These are phyloP conservation scores for Epithemia pelagica DNA, from an alignment of 108 stramenopile species.

Conservation along the genomic window DNA sequence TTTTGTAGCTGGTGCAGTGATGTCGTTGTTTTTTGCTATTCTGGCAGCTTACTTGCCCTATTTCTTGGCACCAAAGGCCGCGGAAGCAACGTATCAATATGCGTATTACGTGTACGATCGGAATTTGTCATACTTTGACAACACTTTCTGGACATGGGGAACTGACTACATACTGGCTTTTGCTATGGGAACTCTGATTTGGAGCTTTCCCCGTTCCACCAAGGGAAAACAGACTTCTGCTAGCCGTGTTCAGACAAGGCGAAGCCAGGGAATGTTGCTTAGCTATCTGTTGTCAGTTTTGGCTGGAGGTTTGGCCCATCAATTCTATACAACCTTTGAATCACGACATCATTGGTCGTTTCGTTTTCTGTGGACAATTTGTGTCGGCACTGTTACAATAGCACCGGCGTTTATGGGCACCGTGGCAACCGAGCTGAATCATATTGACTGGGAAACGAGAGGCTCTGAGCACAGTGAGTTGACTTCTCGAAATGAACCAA, in stretches of 20 bases:
- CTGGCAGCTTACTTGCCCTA: slow-evolving; percentile 40
- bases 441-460: slow-evolving; percentile 12
- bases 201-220: not conserved
- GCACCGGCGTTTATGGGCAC: slow-evolving; percentile 70
- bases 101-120: slow-evolving; percentile 52
- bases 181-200: slow-evolving; percentile 40
- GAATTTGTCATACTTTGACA: slow-evolving; percentile 55
- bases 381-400: slow-evolving; percentile 72
- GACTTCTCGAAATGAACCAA: not conserved
- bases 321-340: slow-evolving; percentile 42
- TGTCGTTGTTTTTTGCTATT: not conserved
- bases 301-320: slow-evolving; percentile 70
- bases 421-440: slow-evolving; percentile 46
- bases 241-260: not conserved
- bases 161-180: slow-evolving; percentile 71
- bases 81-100: slow-evolving; percentile 35
- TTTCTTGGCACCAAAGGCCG: slow-evolving; percentile 29
- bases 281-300: slow-evolving; percentile 54
- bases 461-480: slow-evolving; percentile 12
- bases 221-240: not conserved
- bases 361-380: slow-evolving; percentile 66
- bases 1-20: not conserved
- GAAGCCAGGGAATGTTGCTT: slow-evolving; percentile 30
- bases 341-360: slow-evolving; percentile 50
- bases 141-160: slow-evolving; percentile 70